These are phyloP conservation scores for Globisporangium ultimum DNA, from an alignment of 352 stramenopile species.

Conservation along the genomic window DNA sequence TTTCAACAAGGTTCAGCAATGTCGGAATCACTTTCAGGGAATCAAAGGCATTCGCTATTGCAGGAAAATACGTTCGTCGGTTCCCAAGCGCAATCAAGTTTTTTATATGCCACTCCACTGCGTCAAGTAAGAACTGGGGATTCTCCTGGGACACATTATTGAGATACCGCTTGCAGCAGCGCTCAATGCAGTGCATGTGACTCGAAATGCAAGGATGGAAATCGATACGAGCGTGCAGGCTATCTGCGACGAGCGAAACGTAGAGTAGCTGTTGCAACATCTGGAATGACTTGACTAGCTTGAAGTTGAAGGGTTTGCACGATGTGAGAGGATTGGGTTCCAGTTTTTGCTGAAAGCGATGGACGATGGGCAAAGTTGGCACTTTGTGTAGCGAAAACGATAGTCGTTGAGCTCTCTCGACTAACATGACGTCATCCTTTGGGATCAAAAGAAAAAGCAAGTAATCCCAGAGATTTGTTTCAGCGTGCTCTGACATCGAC, in stretches of 20 bases:
- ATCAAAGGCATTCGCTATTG: constrained; percentile 30
- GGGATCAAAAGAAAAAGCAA: constrained; percentile 26
- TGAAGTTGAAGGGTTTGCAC: constrained; percentile 11
- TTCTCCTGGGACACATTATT: constrained; percentile 17
- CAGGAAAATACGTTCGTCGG: constrained; percentile 20
- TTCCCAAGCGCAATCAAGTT: constrained; percentile 36
- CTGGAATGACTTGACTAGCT: constrained; percentile 24
- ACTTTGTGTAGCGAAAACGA: neutral
- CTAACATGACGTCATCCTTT: neutral
- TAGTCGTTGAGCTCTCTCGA: neutral
- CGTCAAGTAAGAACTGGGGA: constrained; percentile 10
- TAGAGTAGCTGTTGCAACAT: constrained; percentile 28
- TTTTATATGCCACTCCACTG: constrained; percentile 29
- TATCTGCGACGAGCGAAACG: constrained; percentile 18
- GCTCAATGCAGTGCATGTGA: constrained; percentile 25
- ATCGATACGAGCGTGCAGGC: constrained; percentile 9
- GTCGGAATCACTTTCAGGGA: constrained; percentile 15
- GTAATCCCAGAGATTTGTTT: constrained; percentile 36
- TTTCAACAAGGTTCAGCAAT: constrained; percentile 19
- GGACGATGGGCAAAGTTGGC: neutral
- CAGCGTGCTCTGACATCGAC: constrained; percentile 24
- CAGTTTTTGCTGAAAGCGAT: constrained; percentile 1
- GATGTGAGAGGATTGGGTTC: constrained; percentile 1
- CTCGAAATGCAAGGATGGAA: constrained; percentile 25
- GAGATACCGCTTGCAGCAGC: constrained; percentile 22